Base-by-base conservation (phyloP, 345 rosid genomes). In the Cardamine occulta region DNA sequence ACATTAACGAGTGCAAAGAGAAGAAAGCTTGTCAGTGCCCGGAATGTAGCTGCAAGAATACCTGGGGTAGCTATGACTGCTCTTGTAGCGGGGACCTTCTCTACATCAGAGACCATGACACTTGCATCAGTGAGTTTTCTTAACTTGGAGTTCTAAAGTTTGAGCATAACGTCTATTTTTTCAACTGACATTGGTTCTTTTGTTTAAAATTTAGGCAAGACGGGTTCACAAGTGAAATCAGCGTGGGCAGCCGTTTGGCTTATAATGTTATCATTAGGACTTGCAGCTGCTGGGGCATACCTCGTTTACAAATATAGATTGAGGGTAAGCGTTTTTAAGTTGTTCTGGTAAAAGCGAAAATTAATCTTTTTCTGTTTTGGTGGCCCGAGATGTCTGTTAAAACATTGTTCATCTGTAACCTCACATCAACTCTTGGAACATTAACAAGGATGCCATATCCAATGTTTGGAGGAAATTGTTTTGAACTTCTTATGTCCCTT, bases 31-130 rank as follows among this genome's bases (percentile, higher is more conserved):
- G 99, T 72, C 99, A 89, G 72, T 96, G 99, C 83, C 83, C 96
- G 2, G 98, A 89, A 74, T 96, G 99, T 82, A 89, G 84, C 82
- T 96, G 99, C 81, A 93, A 88, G 83, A 76, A 93, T 70, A 88
- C 96, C 8, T 93, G 97, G 97, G 98, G 97, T 53, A 89, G 97
- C 78, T 93, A 86, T 2, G 93, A 93, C 47, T 93, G 98, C 83
- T 80, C 84, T 72, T 93, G 98, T 75, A 85, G 98, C 21, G 89
- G 90, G 21, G 93, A 87, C 82, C 96, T 91, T 76, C 86, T 93
- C 49, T 93, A 93, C 68, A 93, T 93, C 28, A 84, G 88, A 81
- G 97, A 93, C 75, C 97, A 93, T 37, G 97, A 93, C 78, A 87
- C 98, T 68, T 93, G 98, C 91, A 89, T 93, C 82, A 88, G 97